phyloP scores from a whole-genome alignment of 2,329 filamentous ascomycete genomes.

The Phaeosphaeria sp. region DNA sequence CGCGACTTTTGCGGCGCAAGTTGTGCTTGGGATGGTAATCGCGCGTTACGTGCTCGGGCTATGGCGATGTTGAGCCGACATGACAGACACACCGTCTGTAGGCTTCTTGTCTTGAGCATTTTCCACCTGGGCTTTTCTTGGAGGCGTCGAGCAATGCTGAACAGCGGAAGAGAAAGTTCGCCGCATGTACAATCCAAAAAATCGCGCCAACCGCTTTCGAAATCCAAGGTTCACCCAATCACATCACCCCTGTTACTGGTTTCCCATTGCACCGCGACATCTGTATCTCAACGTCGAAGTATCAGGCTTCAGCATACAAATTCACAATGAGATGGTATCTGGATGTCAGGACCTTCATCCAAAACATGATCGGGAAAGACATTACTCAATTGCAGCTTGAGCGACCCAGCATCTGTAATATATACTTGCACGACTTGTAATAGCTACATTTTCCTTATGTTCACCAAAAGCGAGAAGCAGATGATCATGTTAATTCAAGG shows the following conservation, averaged over 20 bases:
- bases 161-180: conserved; percentile 36
- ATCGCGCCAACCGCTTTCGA: conserved; percentile 28
- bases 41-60: conserved; percentile 32
- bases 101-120: conserved; percentile 40
- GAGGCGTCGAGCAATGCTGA: conserved; percentile 7
- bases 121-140: conserved; percentile 15
- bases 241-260: conserved; percentile 10
- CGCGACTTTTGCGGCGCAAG: conserved; percentile 16
- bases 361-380: no score
- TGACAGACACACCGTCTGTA: conserved; percentile 40
- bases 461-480: no score
- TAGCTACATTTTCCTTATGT: no score
- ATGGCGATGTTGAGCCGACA: conserved; percentile 41
- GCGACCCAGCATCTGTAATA: neutral
- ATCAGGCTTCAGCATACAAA: neutral
- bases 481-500: no score
- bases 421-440: no score
- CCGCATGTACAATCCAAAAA: conserved; percentile 27
- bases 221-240: conserved; percentile 25
- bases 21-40: conserved; percentile 23
- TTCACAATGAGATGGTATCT: no score
- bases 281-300: neutral
- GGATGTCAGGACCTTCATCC: no score
- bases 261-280: neutral
- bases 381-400: neutral